These are phyloP conservation scores for Auriculariales sp. DNA, from an alignment of 768 basidiomycete species.

Conservation along the genomic window DNA sequence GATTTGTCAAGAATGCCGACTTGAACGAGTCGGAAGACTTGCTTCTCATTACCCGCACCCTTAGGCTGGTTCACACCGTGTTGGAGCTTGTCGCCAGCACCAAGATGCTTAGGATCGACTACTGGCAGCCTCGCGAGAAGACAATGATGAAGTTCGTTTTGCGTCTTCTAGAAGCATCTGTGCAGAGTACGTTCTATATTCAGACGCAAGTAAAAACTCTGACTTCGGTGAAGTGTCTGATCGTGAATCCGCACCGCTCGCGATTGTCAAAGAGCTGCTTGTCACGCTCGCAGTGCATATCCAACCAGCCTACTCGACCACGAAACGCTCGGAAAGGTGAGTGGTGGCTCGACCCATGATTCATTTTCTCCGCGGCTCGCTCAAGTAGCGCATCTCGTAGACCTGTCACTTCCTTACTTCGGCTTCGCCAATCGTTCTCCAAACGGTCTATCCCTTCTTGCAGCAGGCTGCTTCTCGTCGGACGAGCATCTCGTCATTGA, in stretches of 20 bases:
- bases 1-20: constrained; percentile 39
- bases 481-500: constrained; percentile 83
- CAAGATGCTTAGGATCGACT: constrained; percentile 45
- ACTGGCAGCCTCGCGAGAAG: constrained; percentile 46
- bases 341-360: constrained; percentile 6
- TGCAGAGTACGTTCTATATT: no score
- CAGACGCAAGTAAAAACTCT: no score
- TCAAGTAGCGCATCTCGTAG: constrained; percentile 23
- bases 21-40: constrained; percentile 44
- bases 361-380: no score
- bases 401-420: constrained; percentile 72
- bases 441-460: constrained; percentile 63
- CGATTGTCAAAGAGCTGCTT: constrained; percentile 51
- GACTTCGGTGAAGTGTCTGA: background rate
- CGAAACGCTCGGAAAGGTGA: constrained; percentile 49
- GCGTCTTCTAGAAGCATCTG: constrained; percentile 40
- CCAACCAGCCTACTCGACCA: constrained; percentile 47
- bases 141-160: constrained; percentile 42
- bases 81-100: constrained; percentile 61
- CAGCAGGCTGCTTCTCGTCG: constrained; percentile 52
- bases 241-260: constrained; percentile 37
- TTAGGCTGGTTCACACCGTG: constrained; percentile 50
- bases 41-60: constrained; percentile 50
- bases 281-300: constrained; percentile 55
- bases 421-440: constrained; percentile 47